phyloP scores from a whole-genome alignment of 1,139 yeast genomes.

The Pichia inconspicua region DNA sequence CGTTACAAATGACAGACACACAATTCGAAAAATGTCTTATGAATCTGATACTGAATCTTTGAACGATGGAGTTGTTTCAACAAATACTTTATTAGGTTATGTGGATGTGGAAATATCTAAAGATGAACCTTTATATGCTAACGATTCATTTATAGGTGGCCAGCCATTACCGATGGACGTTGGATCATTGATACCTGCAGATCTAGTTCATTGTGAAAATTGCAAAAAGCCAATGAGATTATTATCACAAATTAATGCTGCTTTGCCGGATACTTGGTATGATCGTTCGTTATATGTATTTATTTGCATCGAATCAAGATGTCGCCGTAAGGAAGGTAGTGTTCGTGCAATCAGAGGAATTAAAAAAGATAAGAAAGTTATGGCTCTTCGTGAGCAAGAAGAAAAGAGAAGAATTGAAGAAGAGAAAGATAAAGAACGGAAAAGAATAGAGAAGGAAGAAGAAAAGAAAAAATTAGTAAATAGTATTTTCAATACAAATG shows the following conservation, averaged over 20 bases:
- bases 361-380: slow-evolving; percentile 45
- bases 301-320: slow-evolving; percentile 55
- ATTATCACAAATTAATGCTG: slow-evolving; percentile 72
- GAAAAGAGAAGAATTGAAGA: slow-evolving; percentile 28
- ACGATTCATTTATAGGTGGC: slow-evolving; percentile 79
- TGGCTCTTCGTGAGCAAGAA: slow-evolving; percentile 35
- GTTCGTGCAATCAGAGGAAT: slow-evolving; percentile 72
- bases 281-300: slow-evolving; percentile 79
- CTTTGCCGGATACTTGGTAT: slow-evolving; percentile 60
- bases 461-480: slow-evolving; percentile 32
- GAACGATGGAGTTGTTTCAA: slow-evolving; percentile 6
- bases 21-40: slow-evolving; percentile 7
- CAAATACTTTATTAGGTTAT: slow-evolving; percentile 43
- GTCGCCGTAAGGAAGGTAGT: slow-evolving; percentile 63
- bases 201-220: slow-evolving; percentile 50
- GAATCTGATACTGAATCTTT: slow-evolving; percentile 17
- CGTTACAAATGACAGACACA: neutral
- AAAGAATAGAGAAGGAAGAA: slow-evolving; percentile 26
- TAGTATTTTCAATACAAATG: slow-evolving; percentile 31
- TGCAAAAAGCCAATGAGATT: slow-evolving; percentile 61
- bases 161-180: slow-evolving; percentile 38
- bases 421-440: slow-evolving; percentile 34
- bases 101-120: slow-evolving; percentile 47
- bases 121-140: slow-evolving; percentile 46
- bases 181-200: slow-evolving; percentile 46